Percentiles rank a stretch among this genome's conserved stretches.
These are phyloP conservation scores for Chenopodium berlandieri DNA, from an alignment of 148 eudicot species.

Conservation along the genomic window DNA sequence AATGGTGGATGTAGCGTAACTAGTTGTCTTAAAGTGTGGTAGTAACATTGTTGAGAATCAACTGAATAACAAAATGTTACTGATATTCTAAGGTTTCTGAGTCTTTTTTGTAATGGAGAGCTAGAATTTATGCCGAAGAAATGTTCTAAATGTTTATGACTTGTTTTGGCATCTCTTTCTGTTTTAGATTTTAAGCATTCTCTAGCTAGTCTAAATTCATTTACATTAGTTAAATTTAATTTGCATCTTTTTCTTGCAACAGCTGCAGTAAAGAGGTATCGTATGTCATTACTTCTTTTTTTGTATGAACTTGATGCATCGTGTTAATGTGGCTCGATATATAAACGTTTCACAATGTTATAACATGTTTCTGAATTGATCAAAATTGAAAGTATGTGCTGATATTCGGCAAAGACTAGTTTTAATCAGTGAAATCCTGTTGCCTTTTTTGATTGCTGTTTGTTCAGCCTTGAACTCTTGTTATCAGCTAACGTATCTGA, in stretches of 20 bases:
- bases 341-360: no score
- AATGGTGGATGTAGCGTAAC: neutral
- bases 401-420: neutral
- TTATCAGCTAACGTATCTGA: neutral
- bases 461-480: neutral
- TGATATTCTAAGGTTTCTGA: neutral
- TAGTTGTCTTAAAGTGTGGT: neutral
- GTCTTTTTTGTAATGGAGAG: neutral
- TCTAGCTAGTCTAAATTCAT: neutral
- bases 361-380: neutral
- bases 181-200: neutral
- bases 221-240: neutral
- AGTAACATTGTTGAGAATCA: no score
- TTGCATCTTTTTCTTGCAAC: neutral
- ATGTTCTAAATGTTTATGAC: neutral
- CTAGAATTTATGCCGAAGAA: neutral
- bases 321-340: neutral
- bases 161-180: no score
- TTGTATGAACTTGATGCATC: neutral
- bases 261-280: neutral
- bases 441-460: neutral
- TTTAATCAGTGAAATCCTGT: neutral
- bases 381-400: neutral
- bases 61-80: neutral
- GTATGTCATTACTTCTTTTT: neutral